Base-by-base conservation (phyloP, 2,329 filamentous ascomycete species). In the Verticillium nubilum region DNA sequence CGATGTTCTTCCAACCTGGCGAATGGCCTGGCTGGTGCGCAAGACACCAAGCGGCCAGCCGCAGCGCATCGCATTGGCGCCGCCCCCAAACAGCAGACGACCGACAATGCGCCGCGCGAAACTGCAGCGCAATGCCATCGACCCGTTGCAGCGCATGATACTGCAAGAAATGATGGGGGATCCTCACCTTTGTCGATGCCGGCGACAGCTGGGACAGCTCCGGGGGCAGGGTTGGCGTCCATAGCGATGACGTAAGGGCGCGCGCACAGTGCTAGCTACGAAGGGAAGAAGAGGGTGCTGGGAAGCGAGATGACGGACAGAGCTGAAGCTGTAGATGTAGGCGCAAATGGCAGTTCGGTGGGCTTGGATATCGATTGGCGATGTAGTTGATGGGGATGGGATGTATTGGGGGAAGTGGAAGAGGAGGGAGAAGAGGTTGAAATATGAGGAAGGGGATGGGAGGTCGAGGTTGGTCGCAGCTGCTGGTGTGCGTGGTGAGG, bases 171-270 rank as follows among this genome's bases (percentile, higher is more conserved):
- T 42, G 59, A 47, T 28, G 28, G 52, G 13, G 29, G 15, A 54
- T 26, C 37, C 61, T 59, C 70, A 72, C 70, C 70, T 70, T 71
- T 70, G 26, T 67, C 64, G 66, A 68, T 63, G 63, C 58, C 58
- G 37, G 52, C 61, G 54, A 66, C 65, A 62, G 63, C 63, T 59
- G 58, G 65, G 29, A 54, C 57, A 59, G 61, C 52, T 61, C 55
- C 61, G 56, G 59, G 47, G 29, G 37, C 59, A 52, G 62, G 61
- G 64, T 50, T 69, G 60, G 68, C 66, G 57, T 71, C 67, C 71
- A 73, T 73, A 59, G 66, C 67, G 69, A 72, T 73, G 70, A 72
- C 71, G 71, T 72, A 70, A 67, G 42, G 9, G 42, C 42, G 19
- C n/a, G 42, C 42, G 42, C 42, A 47, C 42, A 25, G 42, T 23